Base-by-base conservation (phyloP, 768 basidiomycete genomes). In the Naganishia friedmannii region DNA sequence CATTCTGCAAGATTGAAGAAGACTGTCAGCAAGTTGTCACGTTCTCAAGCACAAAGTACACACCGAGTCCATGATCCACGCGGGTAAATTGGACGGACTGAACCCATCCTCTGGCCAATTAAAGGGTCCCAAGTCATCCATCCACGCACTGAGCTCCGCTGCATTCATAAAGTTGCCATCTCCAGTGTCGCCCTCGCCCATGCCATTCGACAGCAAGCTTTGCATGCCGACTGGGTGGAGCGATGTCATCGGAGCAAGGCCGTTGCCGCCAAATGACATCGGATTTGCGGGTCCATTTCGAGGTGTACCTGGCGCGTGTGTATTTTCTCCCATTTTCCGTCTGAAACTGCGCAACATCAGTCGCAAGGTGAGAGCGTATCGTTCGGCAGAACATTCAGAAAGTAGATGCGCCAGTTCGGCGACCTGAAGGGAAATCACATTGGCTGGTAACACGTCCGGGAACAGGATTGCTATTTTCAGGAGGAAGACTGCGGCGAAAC, bases 381-480 rank as follows among this genome's bases (percentile, higher is more conserved):
- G 86, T 83, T 96, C 93, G 17, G 93, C 93, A 37, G 92, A 92
- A 45, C 94, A 93, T 69, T 95, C 93, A 5, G 91, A 92, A 55
- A 96, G 85, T 55, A 97, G 83, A 74, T 93, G 90, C 0, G 92
- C 89, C 45, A 97, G 85, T 79, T 95, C 91, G 77, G 93, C 91
- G 53, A 95, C 93, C 80, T 95, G 92, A 3, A 81, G 84, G 55
- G 87, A 89, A 78, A 94, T 91, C 10, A 86, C 85, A 21, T 83
- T 85, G 32, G 94, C 82, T 77, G 94, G 90, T 57, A 94, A 83
- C 75, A 93, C 91, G 17, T 87, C 83, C 0, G 92, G 92, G 84
- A 94, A 96, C 37, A 96, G 86, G 76, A 89, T 91, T 68, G 93
- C 93, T 89, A 95, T 93, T 83, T 95, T 95, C 69, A 95, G 85